phyloP scores from a whole-genome alignment of 2,329 filamentous ascomycete genomes.

The Botrytis medusae region DNA sequence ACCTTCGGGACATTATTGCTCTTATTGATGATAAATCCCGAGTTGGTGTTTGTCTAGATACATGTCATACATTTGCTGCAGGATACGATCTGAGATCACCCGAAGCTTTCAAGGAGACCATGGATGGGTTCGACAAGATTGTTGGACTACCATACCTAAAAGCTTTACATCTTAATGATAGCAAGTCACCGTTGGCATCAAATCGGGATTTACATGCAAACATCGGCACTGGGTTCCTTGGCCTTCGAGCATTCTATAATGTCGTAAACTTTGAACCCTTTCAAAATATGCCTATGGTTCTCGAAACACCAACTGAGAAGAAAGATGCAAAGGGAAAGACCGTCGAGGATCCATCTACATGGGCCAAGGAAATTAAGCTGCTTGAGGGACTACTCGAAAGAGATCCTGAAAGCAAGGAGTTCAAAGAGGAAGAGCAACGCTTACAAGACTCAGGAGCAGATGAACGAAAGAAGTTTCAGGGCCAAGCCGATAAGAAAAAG shows the following conservation, averaged over 20 bases:
- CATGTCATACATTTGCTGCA: constrained; percentile 92
- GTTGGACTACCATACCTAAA: constrained; percentile 79
- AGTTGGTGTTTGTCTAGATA: constrained; percentile 93
- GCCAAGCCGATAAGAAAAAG: constrained; percentile 74
- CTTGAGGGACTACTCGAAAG: constrained; percentile 85
- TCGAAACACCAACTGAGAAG: constrained; percentile 91
- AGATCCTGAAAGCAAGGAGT: constrained; percentile 73
- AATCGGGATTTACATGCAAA: constrained; percentile 91
- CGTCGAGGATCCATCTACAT: constrained; percentile 76
- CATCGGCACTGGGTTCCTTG: constrained; percentile 92
- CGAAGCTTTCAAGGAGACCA: constrained; percentile 68
- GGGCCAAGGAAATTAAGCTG: constrained; percentile 93
- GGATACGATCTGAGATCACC: constrained; percentile 86
- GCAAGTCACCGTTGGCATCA: constrained; percentile 81
- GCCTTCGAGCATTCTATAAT: constrained; percentile 85
- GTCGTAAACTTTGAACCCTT: constrained; percentile 81
- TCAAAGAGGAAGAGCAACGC: constrained; percentile 61
- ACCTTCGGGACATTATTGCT: constrained; percentile 80
- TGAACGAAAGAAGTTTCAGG: constrained; percentile 74
- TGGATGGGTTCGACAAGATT: constrained; percentile 72
- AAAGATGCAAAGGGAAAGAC: constrained; percentile 64
- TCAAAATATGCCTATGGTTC: constrained; percentile 79
- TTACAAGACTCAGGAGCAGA: constrained; percentile 66
- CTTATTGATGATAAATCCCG: constrained; percentile 76
- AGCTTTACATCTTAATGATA: constrained; percentile 92